Base-by-base conservation (phyloP, 2,329 filamentous ascomycete species). In the Exophiala aquamarina region DNA sequence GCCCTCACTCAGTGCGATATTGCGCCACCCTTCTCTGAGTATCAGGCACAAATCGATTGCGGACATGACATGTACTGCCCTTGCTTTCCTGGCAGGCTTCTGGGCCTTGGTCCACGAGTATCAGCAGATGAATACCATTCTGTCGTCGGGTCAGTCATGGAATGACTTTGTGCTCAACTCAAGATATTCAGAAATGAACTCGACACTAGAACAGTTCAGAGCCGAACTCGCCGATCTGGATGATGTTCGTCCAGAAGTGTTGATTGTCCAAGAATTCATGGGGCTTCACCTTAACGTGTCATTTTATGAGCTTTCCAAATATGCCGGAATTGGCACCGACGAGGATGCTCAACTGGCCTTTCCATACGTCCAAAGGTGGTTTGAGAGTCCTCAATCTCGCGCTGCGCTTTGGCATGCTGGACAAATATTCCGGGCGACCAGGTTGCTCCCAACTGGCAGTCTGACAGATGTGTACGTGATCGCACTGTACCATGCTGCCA, bases 401-500 rank as follows among this genome's bases (percentile, higher is more conserved):
- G 44, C 59, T 2, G 79, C 83, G 9, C 61, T 87, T 1, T 87
- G 81, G 77, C 82, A 84, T 56, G 84, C 85, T 1, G 84, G 82
- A 0, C 85, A 87, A 62, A 74, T 86, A 1, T 62, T 88, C 4
- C 76, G 82, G 4, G 75, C 78, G 31, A 82, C 81, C 2, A 78
- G 76, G 57, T 50, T 67, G 37, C 77, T 84, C 38, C 74, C 79
- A 0, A 6, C 20, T 8, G 41, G 31, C 19, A 31, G 3, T 3
- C 26, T 87, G 3, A 77, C 80, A 34, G 82, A 85, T 52, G 87
- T 88, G 61, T 79, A 81, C 51, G 83, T 83, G 0, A 78, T 88
- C 7, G 81, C 79, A 0, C 75, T 87, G 0, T 86, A 87, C 59
- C 84, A 88, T 60, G 83, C 82, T 4, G 75, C 77, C 9, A 69